These are phyloP conservation scores for Colletotrichum karsti DNA, from an alignment of 2,329 filamentous ascomycete genomes.

Conservation along the genomic window DNA sequence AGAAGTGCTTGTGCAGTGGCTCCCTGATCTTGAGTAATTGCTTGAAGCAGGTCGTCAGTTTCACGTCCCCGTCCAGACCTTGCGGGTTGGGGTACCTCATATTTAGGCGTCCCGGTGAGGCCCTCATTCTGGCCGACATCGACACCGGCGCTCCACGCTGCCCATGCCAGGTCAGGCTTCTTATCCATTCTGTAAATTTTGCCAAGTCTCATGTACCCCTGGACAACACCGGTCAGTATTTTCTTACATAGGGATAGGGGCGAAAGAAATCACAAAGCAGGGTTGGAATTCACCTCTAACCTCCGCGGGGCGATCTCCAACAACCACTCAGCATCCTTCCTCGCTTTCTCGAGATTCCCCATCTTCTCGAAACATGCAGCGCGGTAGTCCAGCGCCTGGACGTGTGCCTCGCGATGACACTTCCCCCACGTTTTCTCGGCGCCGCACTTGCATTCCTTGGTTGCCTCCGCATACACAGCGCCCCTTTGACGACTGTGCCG, in stretches of 20 bases:
- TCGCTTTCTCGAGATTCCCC: conserved; percentile 45
- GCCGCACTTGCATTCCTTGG: conserved; percentile 47
- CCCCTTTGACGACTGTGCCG: conserved; percentile 39
- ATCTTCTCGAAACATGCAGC: conserved; percentile 49
- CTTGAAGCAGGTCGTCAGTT: conserved; percentile 31
- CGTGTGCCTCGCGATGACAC: conserved; percentile 46
- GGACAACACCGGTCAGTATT: conserved; percentile 3
- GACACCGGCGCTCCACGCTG: conserved; percentile 48
- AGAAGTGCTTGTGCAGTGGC: conserved; percentile 43
- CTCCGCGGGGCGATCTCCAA: conserved; percentile 49
- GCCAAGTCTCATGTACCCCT: conserved; percentile 53
- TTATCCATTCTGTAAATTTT: conserved; percentile 48
- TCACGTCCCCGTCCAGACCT: background rate
- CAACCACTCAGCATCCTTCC: conserved; percentile 51
- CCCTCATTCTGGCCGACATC: conserved; percentile 39
- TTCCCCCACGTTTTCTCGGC: conserved; percentile 47
- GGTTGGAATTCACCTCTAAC: conserved; percentile 45
- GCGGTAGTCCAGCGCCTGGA: conserved; percentile 50
- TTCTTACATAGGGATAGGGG: too few species aligned
- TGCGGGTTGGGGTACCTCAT: conserved; percentile 38
- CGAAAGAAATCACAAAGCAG: too few species aligned
- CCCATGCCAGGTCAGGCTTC: conserved; percentile 48
- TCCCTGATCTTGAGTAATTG: conserved; percentile 43
- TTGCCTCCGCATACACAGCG: conserved; percentile 51
- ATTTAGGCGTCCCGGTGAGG: conserved; percentile 38